Percentiles rank a stretch among this genome's conserved stretches.
These are phyloP conservation scores for Nematodospora anomalae DNA, from an alignment of 1,139 yeast species.

Conservation along the genomic window DNA sequence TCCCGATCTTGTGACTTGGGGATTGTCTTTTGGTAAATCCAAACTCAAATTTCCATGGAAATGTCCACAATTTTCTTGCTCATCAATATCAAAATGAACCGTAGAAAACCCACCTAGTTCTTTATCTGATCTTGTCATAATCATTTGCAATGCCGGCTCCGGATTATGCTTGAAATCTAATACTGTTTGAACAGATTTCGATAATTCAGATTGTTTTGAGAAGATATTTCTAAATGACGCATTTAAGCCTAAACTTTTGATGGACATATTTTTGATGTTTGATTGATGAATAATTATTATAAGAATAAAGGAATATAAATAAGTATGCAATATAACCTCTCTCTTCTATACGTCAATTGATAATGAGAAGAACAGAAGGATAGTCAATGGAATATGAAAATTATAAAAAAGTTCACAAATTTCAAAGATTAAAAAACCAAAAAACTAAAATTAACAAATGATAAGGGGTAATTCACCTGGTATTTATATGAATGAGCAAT, in stretches of 20 bases:
- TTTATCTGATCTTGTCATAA: slow-evolving; percentile 66
- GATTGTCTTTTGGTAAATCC: slow-evolving; percentile 70
- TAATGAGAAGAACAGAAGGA: no score
- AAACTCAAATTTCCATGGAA: slow-evolving; percentile 74
- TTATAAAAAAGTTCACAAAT: no score
- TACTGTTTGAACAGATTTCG: slow-evolving; percentile 40
- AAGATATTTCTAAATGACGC: slow-evolving; percentile 40
- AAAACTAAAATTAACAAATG: no score
- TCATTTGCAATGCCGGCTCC: slow-evolving; percentile 38
- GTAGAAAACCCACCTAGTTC: slow-evolving; percentile 80
- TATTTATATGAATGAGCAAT: not conserved
- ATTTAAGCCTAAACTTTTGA: slow-evolving; percentile 44
- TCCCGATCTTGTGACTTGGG: slow-evolving; percentile 71
- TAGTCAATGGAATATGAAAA: no score
- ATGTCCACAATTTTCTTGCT: slow-evolving; percentile 45
- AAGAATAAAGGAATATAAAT: no score
- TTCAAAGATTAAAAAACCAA: not conserved
- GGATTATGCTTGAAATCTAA: slow-evolving; percentile 57
- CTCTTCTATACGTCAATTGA: no score
- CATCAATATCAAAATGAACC: slow-evolving; percentile 50
- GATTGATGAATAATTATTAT: no score
- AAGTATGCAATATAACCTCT: no score
- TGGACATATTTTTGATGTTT: slow-evolving; percentile 31
- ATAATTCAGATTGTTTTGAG: slow-evolving; percentile 30
- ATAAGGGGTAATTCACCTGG: not conserved